Evolutionary conservation across 108 stramenopile genomes (phyloP).

Genomic region (Cyclotella sp.): DNA sequence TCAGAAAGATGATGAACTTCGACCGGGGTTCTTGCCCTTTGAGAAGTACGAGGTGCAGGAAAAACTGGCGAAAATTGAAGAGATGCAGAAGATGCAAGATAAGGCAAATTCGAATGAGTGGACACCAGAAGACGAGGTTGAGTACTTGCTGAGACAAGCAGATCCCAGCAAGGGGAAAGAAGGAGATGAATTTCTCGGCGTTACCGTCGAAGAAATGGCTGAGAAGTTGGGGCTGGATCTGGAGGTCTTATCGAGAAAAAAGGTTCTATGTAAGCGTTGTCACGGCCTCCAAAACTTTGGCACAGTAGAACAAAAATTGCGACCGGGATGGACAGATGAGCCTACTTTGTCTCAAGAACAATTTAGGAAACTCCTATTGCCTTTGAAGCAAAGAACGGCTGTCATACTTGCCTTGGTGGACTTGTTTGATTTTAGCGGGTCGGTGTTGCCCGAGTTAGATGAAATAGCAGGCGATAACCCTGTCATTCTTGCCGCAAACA

Average conservation of each 20-base stretch:
- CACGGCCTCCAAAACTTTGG: constrained; percentile 87
- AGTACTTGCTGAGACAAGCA: constrained; percentile 74
- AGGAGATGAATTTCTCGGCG: constrained; percentile 33
- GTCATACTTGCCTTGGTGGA: constrained; percentile 88
- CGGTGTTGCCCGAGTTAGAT: constrained; percentile 87
- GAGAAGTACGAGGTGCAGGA: constrained; percentile 79
- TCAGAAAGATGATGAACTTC: constrained; percentile 65
- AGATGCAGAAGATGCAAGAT: constrained; percentile 73
- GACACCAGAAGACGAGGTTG: constrained; percentile 87
- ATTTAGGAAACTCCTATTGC: constrained; percentile 76
- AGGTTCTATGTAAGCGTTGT: constrained; percentile 87
- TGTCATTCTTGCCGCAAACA: constrained; percentile 91
- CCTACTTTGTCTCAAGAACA: constrained; percentile 81
- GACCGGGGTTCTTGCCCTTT: constrained; percentile 79
- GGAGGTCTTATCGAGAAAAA: constrained; percentile 66
- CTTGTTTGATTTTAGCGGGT: constrained; percentile 91
- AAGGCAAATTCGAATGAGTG: constrained; percentile 83
- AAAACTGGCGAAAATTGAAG: constrained; percentile 79
- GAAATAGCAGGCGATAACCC: constrained; percentile 91
- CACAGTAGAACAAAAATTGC: constrained; percentile 71
- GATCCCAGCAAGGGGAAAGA: constrained; percentile 36
- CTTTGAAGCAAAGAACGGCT: constrained; percentile 73
- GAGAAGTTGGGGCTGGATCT: constrained; percentile 77
- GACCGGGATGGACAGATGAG: constrained; percentile 90
- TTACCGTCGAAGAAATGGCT: constrained; percentile 75